phyloP scores from a whole-genome alignment of 352 stramenopile species.

The Thalassiosira hispida region DNA sequence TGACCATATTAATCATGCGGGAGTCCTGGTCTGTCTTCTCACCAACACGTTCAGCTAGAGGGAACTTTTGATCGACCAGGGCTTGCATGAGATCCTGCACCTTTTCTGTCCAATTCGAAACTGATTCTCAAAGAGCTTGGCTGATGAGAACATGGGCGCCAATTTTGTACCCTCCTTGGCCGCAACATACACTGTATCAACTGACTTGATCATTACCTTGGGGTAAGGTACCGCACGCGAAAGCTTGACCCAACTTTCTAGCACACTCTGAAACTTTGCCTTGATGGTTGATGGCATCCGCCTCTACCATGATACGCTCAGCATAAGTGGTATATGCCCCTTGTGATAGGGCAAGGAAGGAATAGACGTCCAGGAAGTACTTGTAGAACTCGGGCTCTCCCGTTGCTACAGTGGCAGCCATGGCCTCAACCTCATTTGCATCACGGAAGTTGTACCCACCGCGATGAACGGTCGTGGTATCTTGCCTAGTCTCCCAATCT shows the following conservation, averaged over 20 bases:
- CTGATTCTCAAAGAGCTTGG: slow-evolving; percentile 20
- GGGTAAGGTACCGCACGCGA: slow-evolving; percentile 12
- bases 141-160: slow-evolving; percentile 11
- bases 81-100: slow-evolving; percentile 11
- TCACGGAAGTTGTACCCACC: neutral
- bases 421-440: slow-evolving; percentile 3
- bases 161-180: slow-evolving; percentile 7
- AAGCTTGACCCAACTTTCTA: slow-evolving; percentile 2
- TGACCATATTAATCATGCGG: slow-evolving; percentile 3
- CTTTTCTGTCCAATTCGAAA: slow-evolving; percentile 13
- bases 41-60: neutral
- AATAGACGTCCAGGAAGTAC: neutral
- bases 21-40: neutral
- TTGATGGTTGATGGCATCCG: slow-evolving; percentile 36
- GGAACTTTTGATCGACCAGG: slow-evolving; percentile 10
- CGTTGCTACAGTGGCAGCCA: neutral
- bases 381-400: neutral
- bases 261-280: slow-evolving; percentile 1
- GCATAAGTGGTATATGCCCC: neutral
- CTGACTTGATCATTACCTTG: neutral
- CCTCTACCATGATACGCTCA: neutral
- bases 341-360: neutral
- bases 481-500: neutral
- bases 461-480: neutral
- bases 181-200: neutral